These are phyloP conservation scores for Aspergillus sergii DNA, from an alignment of 2,329 filamentous ascomycete genomes.

Conservation along the genomic window DNA sequence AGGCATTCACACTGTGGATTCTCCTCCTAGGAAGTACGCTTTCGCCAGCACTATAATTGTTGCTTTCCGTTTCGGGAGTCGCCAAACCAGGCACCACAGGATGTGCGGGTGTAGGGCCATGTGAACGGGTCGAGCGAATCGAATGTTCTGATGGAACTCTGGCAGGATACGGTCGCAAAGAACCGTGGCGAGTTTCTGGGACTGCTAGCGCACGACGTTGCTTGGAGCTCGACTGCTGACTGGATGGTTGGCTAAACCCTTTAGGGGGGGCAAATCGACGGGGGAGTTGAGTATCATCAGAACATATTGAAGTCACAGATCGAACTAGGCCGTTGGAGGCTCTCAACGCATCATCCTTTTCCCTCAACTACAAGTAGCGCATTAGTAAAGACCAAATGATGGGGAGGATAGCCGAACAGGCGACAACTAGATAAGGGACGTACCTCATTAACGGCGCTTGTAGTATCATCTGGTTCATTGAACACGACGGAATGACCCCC, in stretches of 20 bases:
- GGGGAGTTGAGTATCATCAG: conserved; percentile 36
- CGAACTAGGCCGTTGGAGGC: conserved; percentile 52
- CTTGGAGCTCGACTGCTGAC: conserved; percentile 31
- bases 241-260: conserved; percentile 28
- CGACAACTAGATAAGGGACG: conserved; percentile 25
- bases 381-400: conserved; percentile 7
- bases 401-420: too few species aligned
- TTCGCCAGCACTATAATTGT: conserved; percentile 31
- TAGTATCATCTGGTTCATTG: conserved; percentile 62
- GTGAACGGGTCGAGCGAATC: conserved; percentile 47
- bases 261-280: conserved; percentile 29
- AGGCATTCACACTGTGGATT: conserved; percentile 36
- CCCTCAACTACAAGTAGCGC: conserved; percentile 42
- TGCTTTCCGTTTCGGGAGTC: conserved; percentile 44
- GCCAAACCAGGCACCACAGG: conserved; percentile 39
- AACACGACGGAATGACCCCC: conserved; percentile 64
- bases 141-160: conserved; percentile 53
- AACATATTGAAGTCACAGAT: conserved; percentile 48
- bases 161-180: conserved; percentile 30
- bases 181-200: conserved; percentile 55
- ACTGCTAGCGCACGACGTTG: conserved; percentile 56
- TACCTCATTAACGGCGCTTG: conserved; percentile 58
- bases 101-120: conserved; percentile 30
- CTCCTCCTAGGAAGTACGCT: conserved; percentile 29
- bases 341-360: conserved; percentile 47